A percentile compares a stretch with the other conserved stretches of the same genome.
These are phyloP conservation scores for Phytophthora fragariae DNA, from an alignment of 352 stramenopile species.

Conservation along the genomic window DNA sequence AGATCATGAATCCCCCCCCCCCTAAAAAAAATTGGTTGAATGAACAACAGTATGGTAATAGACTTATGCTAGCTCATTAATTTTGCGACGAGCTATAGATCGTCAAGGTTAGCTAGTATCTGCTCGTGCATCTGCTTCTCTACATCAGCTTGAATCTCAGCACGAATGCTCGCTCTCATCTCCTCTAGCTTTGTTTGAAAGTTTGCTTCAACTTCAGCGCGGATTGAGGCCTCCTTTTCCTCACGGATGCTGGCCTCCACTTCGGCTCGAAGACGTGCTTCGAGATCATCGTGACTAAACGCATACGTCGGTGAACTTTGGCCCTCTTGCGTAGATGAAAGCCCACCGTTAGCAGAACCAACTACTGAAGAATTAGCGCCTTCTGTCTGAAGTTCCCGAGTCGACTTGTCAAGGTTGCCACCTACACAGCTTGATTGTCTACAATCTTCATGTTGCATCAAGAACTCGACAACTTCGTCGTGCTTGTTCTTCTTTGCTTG, in stretches of 20 bases:
- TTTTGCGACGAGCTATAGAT: not conserved
- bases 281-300: not conserved
- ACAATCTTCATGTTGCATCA: not conserved
- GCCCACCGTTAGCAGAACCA: not conserved
- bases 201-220: conserved; percentile 1
- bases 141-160: conserved; percentile 2
- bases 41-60: too few species aligned
- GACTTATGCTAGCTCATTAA: too few species aligned
- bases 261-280: not conserved
- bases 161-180: not conserved
- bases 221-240: not conserved
- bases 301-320: not conserved
- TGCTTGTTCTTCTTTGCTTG: not conserved
- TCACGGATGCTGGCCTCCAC: not conserved
- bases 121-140: not conserved
- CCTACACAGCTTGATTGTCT: not conserved
- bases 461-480: not conserved
- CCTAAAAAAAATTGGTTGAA: not conserved
- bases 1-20: not conserved
- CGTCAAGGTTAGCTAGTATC: not conserved
- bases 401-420: not conserved
- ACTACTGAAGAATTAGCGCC: not conserved
- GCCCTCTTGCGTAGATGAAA: not conserved
- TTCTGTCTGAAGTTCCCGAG: not conserved
- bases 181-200: not conserved